Evolutionary conservation across 2,329 filamentous ascomycete species (phyloP), one percentile per base, ranked within the genome.

Genomic region (Cercospora berteroae): DNA sequence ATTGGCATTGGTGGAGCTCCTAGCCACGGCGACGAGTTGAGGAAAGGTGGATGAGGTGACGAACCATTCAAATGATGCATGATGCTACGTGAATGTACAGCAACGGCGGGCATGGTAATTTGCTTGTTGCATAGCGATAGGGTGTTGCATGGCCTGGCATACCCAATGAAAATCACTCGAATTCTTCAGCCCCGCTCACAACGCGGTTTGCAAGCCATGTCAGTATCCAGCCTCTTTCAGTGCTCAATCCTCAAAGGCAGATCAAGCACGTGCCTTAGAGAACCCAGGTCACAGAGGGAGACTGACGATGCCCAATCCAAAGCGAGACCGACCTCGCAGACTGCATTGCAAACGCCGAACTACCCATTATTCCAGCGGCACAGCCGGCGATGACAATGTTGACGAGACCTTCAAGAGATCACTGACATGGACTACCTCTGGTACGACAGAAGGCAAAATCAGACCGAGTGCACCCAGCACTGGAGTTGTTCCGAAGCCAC

Each of bases 1-100:
- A 27, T 42, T 12, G 69, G 70, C 18, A 55, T 68, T 31, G 69
- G 63, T 29, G 67, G 67, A 18, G 63, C 63, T 5, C 56, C 48
- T 31, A 63, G 50, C 59, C 31, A 65, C 9, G 67, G 64, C 12
- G 67, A 65, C 58, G 57, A 31, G 58, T 50, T 58, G n/a, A 62
- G 50, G 25, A 67, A 60, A 63, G 59, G 59, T 13, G 39, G 50
- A 31, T 60, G 63, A 52, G 31, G 13, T 25, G 20, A 31, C 36
- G 56, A 25, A 48, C 13, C 13, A 42, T 56, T 25, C 10, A 27
- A n/a, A 31, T 16, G 36, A 42, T 36, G 23, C 18, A 42, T 23
- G 29, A 31, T 56, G 18, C 5, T 4, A 36, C 16, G 12, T 23
- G 20, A 29, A 44, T 63, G 50, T 31, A 57, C 56, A 57, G 61